These are phyloP conservation scores for Leersia perrieri DNA, from an alignment of 176 grass and related monocot genomes.

Conservation along the genomic window DNA sequence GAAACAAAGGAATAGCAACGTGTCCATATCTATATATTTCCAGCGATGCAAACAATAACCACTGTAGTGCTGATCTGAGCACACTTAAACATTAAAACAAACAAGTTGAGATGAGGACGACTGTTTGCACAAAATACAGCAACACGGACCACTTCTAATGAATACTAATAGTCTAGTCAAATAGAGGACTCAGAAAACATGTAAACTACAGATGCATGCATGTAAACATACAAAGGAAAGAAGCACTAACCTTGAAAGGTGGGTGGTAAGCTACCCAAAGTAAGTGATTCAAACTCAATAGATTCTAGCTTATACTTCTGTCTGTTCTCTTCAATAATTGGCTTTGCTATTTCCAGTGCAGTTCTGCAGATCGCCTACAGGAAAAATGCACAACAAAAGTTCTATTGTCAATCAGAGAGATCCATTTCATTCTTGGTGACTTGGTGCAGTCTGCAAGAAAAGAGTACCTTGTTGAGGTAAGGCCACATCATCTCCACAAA, in stretches of 20 bases:
- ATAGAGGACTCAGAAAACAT: neutral
- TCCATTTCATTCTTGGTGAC: neutral
- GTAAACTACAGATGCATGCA: constrained; percentile 12
- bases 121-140: neutral
- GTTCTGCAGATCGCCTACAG: constrained; percentile 87
- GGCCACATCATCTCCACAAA: constrained; percentile 94
- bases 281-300: constrained; percentile 84
- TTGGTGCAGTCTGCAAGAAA: constrained; percentile 11
- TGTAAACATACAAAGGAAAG: neutral
- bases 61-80: neutral
- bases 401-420: constrained; percentile 23
- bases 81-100: neutral
- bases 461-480: constrained; percentile 79
- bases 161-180: constrained; percentile 19
- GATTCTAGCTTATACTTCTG: constrained; percentile 88
- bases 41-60: neutral
- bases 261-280: constrained; percentile 87
- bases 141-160: neutral
- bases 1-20: neutral
- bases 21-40: neutral
- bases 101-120: neutral
- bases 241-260: constrained; percentile 75
- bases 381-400: constrained; percentile 23
- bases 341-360: constrained; percentile 72
- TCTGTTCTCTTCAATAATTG: constrained; percentile 83